phyloP scores from a whole-genome alignment of 257 asterid genomes.

The Ilex asprella region DNA sequence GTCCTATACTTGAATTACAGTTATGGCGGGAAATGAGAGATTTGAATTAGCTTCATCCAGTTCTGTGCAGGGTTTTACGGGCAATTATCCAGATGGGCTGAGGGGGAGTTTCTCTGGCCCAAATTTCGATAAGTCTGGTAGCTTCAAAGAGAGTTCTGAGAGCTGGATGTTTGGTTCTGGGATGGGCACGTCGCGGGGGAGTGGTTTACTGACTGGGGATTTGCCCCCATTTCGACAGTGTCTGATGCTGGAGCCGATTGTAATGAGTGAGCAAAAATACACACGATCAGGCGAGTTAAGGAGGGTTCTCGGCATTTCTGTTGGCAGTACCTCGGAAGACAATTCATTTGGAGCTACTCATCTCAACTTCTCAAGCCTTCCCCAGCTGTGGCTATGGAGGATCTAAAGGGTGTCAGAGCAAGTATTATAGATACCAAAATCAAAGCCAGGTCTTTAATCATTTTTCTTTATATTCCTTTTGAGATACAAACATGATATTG shows the following conservation, averaged over 20 bases:
- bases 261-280: conserved; percentile 46
- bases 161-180: conserved; percentile 51
- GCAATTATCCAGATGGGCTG: conserved; percentile 62
- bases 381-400: conserved; percentile 50
- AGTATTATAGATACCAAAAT: conserved; percentile 50
- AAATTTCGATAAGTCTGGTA: conserved; percentile 58
- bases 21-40: conserved; percentile 80
- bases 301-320: conserved; percentile 59
- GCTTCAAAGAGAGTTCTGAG: conserved; percentile 70
- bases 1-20: conserved; percentile 8
- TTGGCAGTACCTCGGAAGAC: conserved; percentile 63
- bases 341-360: conserved; percentile 49
- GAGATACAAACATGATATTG: background rate
- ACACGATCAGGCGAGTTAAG: conserved; percentile 57
- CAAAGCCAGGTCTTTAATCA: conserved; percentile 65
- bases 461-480: background rate
- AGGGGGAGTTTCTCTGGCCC: conserved; percentile 59
- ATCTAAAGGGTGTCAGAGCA: conserved; percentile 53
- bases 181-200: conserved; percentile 55
- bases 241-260: conserved; percentile 61
- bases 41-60: conserved; percentile 65
- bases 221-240: conserved; percentile 55
- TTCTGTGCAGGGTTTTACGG: conserved; percentile 59
- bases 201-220: conserved; percentile 46
- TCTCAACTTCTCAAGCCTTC: conserved; percentile 62